Base-by-base conservation (phyloP, 2,329 filamentous ascomycete genomes). In the Diaporthe ilicicola region DNA sequence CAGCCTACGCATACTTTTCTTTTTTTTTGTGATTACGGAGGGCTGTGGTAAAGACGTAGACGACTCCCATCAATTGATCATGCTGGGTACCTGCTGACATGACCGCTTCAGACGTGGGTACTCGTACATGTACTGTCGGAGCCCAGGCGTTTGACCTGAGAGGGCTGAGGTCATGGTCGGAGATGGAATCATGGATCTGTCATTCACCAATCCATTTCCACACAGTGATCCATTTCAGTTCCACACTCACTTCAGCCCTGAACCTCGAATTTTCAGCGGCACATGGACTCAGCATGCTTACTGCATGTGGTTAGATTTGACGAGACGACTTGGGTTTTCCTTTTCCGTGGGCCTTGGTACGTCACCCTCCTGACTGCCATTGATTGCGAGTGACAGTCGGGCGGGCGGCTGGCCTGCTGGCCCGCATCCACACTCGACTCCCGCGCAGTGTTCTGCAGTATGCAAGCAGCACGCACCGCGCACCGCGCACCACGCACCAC, bases 261-360 rank as follows among this genome's bases (percentile, higher is more conserved):
- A 62, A 29, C 29, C 59, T 50, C 44, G 44, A 32, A n/a, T n/a
- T 34, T 42, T 62, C 42, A 64, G 44, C 59, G 27, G n/a, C 44
- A 50, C 50, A 37, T 29, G 29, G 44, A 29, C 27, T 34, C 29
- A 50, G 32, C 5, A 42, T 42, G 12, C 59, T 50, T 64, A 13
- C 65, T 69, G 50, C 50, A 69, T 71, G 55, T 51, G 65, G 70
- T 53, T 69, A 71, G 59, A 42, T 42, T 48, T 39, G 65, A 34
- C 70, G 65, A 64, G 29, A 51, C 55, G 29, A 64, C 29, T 19
- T 24, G 32, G n/a, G 8, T 17, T 24, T 37, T 29, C 39, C 19
- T 42, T 32, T 44, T 61, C 29, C 27, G 13, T 19, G n/a, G 55
- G 39, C 17, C 42, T 34, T 24, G 42, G 27, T 62, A 48, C 42